These are phyloP conservation scores for Rhododendron mucronatum DNA, from an alignment of 148 eudicot species.

Conservation along the genomic window DNA sequence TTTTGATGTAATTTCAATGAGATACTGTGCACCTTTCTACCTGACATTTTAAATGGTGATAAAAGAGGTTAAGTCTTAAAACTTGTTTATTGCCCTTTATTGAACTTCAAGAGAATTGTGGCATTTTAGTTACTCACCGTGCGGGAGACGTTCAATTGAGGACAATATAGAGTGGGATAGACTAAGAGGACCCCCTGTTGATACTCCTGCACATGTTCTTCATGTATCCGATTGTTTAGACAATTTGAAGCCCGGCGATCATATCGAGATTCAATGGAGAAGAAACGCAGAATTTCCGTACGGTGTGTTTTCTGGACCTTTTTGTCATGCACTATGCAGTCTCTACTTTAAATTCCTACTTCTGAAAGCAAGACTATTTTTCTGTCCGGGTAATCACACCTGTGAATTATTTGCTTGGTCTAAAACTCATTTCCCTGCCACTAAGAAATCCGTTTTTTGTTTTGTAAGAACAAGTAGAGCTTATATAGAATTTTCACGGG, in stretches of 20 bases:
- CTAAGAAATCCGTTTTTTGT: background rate
- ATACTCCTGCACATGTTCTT: conserved; percentile 60
- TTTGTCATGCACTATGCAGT: background rate
- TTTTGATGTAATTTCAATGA: background rate
- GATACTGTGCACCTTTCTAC: background rate
- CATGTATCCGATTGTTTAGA: conserved; percentile 61
- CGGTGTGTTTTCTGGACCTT: conserved; percentile 31
- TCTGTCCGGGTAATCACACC: background rate
- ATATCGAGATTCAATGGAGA: conserved; percentile 95
- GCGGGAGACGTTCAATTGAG: conserved; percentile 63
- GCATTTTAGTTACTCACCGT: conserved; percentile 52
- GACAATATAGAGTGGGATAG: conserved; percentile 76
- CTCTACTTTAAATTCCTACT: background rate
- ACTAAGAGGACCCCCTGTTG: conserved; percentile 65
- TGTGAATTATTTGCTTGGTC: background rate
- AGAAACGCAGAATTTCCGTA: conserved; percentile 67
- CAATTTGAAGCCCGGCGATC: conserved; percentile 75
- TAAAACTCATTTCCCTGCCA: background rate
- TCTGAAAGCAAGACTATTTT: background rate
- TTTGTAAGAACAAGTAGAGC: background rate
- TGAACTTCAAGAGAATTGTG: conserved; percentile 1
- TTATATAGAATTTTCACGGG: background rate
- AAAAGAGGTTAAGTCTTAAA: background rate
- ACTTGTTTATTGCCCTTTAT: background rate
- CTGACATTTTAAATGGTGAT: background rate